Evolutionary conservation across 164 flowering plant genomes (phyloP).

Genomic region (Chloranthus sessilifolius): DNA sequence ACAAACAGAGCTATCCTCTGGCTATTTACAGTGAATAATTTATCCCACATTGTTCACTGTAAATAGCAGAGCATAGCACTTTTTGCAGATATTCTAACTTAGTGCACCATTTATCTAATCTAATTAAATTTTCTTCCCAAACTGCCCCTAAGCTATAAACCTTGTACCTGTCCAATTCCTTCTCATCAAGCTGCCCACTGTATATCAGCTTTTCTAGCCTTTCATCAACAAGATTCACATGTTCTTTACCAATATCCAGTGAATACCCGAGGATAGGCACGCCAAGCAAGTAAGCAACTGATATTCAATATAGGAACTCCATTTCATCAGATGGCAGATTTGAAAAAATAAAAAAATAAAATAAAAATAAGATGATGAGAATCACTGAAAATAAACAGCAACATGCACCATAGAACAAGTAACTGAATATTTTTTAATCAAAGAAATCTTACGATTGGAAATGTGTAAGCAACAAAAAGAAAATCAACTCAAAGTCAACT

Average conservation of each 20-base stretch:
- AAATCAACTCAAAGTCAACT: too few species aligned
- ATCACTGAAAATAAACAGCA: too few species aligned
- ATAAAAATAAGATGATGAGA: not conserved
- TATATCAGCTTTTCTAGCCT: conserved; percentile 79
- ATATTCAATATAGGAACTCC: conserved; percentile 12
- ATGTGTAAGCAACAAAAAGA: too few species aligned
- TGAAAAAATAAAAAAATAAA: not conserved
- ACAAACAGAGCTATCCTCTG: not conserved
- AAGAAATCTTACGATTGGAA: too few species aligned
- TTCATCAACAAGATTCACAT: conserved; percentile 81
- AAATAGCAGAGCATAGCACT: too few species aligned
- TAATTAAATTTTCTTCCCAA: too few species aligned
- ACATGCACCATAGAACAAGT: too few species aligned
- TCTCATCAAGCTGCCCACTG: conserved; percentile 87
- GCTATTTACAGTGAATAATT: not conserved
- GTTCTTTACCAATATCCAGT: conserved; percentile 93
- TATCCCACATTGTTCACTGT: too few species aligned
- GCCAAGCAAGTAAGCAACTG: conserved; percentile 89
- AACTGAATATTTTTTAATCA: too few species aligned
- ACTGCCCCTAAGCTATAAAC: too few species aligned
- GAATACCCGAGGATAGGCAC: conserved; percentile 87
- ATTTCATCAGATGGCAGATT: not conserved
- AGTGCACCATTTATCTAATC: too few species aligned
- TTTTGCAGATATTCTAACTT: too few species aligned
- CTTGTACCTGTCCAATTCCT: conserved; percentile 84